Percentiles rank a stretch among this genome's conserved stretches.
Conservation (phyloP, 371 early-diverging fungal genomes). For the Mortierella sp. region DNA sequence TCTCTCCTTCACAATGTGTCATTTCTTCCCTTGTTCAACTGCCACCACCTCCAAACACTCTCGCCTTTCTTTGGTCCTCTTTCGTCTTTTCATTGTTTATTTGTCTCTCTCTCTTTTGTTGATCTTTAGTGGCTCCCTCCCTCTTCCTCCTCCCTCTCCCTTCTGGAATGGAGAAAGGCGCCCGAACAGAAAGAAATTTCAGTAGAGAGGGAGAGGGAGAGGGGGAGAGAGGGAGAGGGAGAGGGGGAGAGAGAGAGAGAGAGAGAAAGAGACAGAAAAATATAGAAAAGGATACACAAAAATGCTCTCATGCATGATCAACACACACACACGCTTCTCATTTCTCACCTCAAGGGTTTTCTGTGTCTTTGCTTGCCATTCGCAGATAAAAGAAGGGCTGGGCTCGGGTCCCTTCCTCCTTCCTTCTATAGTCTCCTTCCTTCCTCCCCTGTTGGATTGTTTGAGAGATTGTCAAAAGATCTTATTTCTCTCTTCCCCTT, state of each 20-base stretch:
- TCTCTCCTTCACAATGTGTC: constrained; percentile 1
- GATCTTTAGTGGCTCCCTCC: background rate
- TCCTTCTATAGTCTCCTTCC: background rate
- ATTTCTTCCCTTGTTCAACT: background rate
- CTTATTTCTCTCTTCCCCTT: background rate
- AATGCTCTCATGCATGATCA: constrained; percentile 22
- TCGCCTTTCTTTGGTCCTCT: constrained; percentile 23
- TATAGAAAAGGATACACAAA: background rate
- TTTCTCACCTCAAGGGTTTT: background rate
- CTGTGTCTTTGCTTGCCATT: background rate
- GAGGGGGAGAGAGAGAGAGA: background rate
- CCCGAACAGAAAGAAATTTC: background rate
- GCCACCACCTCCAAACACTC: constrained; percentile 4
- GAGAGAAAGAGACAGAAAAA: background rate
- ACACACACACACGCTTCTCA: background rate
- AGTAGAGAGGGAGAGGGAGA: no score
- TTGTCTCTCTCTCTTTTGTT: constrained; percentile 15
- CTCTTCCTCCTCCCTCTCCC: background rate
- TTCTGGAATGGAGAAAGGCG: background rate
- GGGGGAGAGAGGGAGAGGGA: background rate
- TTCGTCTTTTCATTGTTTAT: background rate
- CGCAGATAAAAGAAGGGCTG: background rate
- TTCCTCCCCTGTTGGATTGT: background rate
- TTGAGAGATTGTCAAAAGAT: background rate
- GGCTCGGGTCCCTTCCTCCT: background rate